Evolutionary conservation across 345 rosid species (phyloP).

Genomic region (Mallotus nudiflorus): DNA sequence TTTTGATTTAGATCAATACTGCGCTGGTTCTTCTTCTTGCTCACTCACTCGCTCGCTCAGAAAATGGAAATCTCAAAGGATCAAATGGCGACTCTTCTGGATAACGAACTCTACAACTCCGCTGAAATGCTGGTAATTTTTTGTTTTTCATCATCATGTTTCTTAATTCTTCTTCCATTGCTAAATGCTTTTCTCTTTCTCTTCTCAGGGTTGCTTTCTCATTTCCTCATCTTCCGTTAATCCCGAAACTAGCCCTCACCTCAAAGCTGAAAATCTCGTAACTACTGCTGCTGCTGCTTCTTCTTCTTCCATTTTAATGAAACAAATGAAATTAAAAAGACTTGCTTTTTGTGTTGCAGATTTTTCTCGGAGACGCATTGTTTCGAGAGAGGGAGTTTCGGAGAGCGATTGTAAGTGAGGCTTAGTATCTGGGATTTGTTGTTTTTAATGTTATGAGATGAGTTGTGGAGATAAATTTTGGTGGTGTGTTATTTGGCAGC

Average conservation of each 20-base stretch:
- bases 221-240: conserved; percentile 75
- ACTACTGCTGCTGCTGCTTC: background rate
- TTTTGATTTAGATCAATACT: no score
- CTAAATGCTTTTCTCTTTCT: background rate
- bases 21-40: background rate
- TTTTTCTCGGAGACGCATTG: conserved; percentile 86
- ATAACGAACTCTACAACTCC: conserved; percentile 67
- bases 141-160: background rate
- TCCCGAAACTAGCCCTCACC: conserved; percentile 73
- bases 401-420: conserved; percentile 74
- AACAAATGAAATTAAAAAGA: no score
- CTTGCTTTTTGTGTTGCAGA: no score
- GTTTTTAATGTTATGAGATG: background rate
- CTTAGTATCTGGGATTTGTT: background rate
- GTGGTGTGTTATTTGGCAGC: conserved; percentile 34
- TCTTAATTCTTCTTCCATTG: background rate
- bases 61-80: conserved; percentile 86
- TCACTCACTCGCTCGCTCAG: background rate
- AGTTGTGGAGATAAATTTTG: background rate
- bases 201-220: conserved; percentile 70
- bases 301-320: background rate
- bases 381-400: conserved; percentile 77
- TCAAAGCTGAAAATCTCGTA: conserved; percentile 91
- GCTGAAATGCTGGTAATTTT: conserved; percentile 77
- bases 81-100: conserved; percentile 72